phyloP scores from a whole-genome alignment of 2,329 filamentous ascomycete genomes.

The Diaporthe batatas region DNA sequence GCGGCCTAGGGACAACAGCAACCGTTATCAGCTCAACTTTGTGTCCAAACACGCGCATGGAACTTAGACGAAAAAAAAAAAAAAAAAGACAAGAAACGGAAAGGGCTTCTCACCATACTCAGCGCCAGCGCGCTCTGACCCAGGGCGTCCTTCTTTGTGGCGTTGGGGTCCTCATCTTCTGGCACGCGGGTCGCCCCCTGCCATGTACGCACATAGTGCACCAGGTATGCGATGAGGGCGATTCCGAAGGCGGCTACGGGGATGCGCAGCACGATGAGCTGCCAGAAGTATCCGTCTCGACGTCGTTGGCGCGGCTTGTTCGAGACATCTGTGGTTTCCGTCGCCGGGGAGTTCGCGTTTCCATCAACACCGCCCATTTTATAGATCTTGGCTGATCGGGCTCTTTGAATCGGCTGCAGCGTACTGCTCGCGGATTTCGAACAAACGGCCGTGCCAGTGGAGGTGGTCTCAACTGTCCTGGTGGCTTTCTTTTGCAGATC shows the following conservation, averaged over 20 bases:
- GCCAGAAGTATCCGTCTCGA: slow-evolving; percentile 11
- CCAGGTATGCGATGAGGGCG: not conserved
- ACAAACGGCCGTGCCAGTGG: not conserved
- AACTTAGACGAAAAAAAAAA: not conserved
- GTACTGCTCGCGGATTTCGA: not conserved
- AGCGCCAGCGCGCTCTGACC: slow-evolving; percentile 3
- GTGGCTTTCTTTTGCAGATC: no score
- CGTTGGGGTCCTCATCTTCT: not conserved
- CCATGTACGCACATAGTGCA: not conserved
- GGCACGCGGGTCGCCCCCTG: not conserved
- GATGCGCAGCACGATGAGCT: slow-evolving; percentile 7
- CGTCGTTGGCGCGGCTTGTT: slow-evolving; percentile 6
- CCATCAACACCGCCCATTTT: not conserved
- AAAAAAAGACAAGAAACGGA: no score
- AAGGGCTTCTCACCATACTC: not conserved
- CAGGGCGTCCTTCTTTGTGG: not conserved
- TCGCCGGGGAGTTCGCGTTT: not conserved
- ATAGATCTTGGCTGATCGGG: not conserved
- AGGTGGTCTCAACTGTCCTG: not conserved
- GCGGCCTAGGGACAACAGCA: not conserved
- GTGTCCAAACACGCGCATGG: not conserved
- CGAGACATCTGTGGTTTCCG: not conserved
- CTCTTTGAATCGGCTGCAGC: no score
- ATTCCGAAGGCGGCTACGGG: not conserved
- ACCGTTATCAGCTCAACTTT: not conserved